Evolutionary conservation across 352 stramenopile genomes (phyloP), one percentile per base, ranked within the genome.

Genomic region (Stramenopiles sp.): DNA sequence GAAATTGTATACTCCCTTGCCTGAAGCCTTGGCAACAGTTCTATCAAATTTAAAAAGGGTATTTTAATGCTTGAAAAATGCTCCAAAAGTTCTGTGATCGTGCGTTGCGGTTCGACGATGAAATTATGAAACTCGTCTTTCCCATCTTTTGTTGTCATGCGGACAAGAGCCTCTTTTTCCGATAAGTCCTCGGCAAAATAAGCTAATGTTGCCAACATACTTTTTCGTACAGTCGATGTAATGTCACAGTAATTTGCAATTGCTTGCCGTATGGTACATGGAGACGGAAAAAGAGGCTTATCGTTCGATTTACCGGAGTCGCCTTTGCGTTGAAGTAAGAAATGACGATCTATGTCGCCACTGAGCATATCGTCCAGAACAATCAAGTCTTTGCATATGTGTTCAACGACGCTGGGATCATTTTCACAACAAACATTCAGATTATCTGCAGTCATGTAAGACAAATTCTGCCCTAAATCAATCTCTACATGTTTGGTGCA

Each of bases 1-100:
- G 93, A 95, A 83, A 99, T 99, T 7, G 96, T 98, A 87, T 98
- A 99, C 85, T 97, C 97, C 4, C 96, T 91, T 25, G 96, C 94
- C 84, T 95, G 87, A 29, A 98, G 84, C 82, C 91, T 92, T 27
- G 95, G 95, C 75, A 96, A 91, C 29, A 98, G 82, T 80, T 96
- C 87, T 32, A 96, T 80, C n/a, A 99, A 85, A 75, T 96, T 93
- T 44, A 85, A 82, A 25, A 95, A 84, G 7, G 90, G 88, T 22
- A 93, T 84, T 0, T 85, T 82, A 7, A 90, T 88, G 32, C 89
- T 95, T 0, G 87, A 86, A 67, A 97, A 97, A 80, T 97, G 86
- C 71, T 88, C 87, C 0, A 99, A 82, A 30, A 98, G 85, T 78
- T 97, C 93, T 0, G 92, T 87, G 80, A 97, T 94, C 32, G 89